Evolutionary conservation across 441 rosid genomes (phyloP).

Genomic region (Omphalea diandra): DNA sequence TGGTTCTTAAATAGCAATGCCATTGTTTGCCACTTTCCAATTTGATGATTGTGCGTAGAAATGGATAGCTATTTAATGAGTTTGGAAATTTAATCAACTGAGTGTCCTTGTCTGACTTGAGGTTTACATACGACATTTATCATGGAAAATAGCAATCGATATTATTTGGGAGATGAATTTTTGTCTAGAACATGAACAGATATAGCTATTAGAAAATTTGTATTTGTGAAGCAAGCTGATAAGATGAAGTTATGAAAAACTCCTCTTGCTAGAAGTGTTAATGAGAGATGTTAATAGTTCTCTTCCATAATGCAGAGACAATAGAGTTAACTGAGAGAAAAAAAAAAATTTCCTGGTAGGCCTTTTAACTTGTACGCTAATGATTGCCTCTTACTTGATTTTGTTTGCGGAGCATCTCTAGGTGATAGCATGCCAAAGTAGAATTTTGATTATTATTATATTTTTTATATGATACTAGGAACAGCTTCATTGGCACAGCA

Average conservation of each 20-base stretch:
- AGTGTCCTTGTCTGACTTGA: not conserved
- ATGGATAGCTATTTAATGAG: not conserved
- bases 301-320: not conserved
- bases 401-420: not conserved
- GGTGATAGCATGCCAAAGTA: slow-evolving; percentile 12
- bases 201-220: not conserved
- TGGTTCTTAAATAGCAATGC: not conserved
- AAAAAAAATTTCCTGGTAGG: no score
- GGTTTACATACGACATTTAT: not conserved
- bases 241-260: not conserved
- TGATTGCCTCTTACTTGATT: slow-evolving; percentile 6
- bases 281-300: not conserved
- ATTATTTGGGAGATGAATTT: not conserved
- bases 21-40: not conserved
- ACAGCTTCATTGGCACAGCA: slow-evolving; percentile 48
- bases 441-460: slow-evolving; percentile 8
- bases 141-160: not conserved
- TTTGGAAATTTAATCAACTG: not conserved
- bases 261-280: not conserved
- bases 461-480: slow-evolving; percentile 30
- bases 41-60: not conserved
- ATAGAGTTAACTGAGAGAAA: not conserved
- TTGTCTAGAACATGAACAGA: not conserved
- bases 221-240: not conserved
- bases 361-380: not conserved